These are phyloP conservation scores for Phytophthora vignae DNA, from an alignment of 352 stramenopile species.

Conservation along the genomic window DNA sequence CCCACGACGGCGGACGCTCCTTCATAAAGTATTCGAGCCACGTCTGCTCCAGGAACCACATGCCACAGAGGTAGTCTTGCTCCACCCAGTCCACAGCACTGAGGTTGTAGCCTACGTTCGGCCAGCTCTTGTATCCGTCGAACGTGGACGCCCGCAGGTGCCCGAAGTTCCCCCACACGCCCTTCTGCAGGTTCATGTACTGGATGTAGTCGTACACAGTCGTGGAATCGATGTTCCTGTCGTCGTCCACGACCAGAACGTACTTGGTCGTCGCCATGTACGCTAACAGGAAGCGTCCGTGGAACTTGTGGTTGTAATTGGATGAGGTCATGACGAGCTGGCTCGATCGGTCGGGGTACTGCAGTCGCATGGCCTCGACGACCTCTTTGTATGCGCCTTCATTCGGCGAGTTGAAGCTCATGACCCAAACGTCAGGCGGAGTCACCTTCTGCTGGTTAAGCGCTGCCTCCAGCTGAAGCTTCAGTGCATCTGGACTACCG, in stretches of 20 bases:
- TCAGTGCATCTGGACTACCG: background rate
- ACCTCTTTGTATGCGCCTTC: background rate
- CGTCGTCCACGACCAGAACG: background rate
- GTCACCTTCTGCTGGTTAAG: background rate
- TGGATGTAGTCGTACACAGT: background rate
- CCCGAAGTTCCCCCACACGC: background rate
- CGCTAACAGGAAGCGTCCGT: background rate
- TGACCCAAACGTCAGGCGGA: background rate
- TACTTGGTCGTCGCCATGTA: constrained; percentile 2
- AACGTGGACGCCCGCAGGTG: background rate
- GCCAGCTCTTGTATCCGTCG: background rate
- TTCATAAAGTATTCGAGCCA: background rate
- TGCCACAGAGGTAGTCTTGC: background rate
- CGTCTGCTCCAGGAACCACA: background rate
- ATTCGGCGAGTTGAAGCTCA: background rate
- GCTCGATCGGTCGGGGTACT: background rate
- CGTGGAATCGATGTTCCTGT: background rate
- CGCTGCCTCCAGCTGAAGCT: background rate
- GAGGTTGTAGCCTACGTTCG: background rate
- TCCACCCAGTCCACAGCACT: background rate
- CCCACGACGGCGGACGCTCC: background rate
- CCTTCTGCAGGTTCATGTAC: background rate
- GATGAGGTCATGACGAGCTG: background rate
- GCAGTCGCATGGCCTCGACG: background rate
- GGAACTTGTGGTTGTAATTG: background rate